Percentiles rank a stretch among this genome's conserved stretches.
These are phyloP conservation scores for Colletotrichum tanaceti DNA, from an alignment of 2,329 filamentous ascomycete species.

Conservation along the genomic window DNA sequence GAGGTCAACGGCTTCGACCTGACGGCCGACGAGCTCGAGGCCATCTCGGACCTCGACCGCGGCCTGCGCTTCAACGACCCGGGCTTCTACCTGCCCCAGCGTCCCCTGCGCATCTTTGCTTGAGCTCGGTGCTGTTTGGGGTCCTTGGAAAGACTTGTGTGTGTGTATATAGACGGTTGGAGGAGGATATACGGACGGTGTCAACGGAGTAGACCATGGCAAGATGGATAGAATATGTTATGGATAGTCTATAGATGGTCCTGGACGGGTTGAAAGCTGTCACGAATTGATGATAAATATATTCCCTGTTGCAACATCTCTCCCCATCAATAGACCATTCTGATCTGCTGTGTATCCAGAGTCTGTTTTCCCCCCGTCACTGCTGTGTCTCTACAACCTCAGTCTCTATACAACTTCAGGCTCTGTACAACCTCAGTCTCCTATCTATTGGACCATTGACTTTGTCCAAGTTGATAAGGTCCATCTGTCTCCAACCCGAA, in stretches of 20 bases:
- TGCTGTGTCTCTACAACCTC: too few species aligned
- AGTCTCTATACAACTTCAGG: too few species aligned
- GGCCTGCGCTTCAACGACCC: slow-evolving; percentile 72
- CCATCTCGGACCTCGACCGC: slow-evolving; percentile 65
- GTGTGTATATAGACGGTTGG: not conserved
- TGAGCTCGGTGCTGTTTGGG: slow-evolving; percentile 47
- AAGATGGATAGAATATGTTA: not conserved
- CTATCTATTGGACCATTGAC: too few species aligned
- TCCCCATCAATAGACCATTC: too few species aligned
- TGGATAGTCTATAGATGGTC: not conserved
- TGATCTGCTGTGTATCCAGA: not conserved
- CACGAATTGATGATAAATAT: slow-evolving; percentile 26
- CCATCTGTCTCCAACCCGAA: not conserved
- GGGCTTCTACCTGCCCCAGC: slow-evolving; percentile 50
- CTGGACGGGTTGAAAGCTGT: not conserved
- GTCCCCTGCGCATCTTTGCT: slow-evolving; percentile 65
- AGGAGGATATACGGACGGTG: not conserved
- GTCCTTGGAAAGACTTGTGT: not conserved
- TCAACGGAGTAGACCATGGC: too few species aligned
- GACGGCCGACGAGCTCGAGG: slow-evolving; percentile 64
- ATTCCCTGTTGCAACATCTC: not conserved
- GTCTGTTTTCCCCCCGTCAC: too few species aligned
- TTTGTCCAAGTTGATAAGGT: too few species aligned
- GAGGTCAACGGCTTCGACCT: slow-evolving; percentile 68
- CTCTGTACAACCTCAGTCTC: too few species aligned